phyloP scores from a whole-genome alignment of 225 moss, liverwort and hornwort species.

The Straminergon stramineum region DNA sequence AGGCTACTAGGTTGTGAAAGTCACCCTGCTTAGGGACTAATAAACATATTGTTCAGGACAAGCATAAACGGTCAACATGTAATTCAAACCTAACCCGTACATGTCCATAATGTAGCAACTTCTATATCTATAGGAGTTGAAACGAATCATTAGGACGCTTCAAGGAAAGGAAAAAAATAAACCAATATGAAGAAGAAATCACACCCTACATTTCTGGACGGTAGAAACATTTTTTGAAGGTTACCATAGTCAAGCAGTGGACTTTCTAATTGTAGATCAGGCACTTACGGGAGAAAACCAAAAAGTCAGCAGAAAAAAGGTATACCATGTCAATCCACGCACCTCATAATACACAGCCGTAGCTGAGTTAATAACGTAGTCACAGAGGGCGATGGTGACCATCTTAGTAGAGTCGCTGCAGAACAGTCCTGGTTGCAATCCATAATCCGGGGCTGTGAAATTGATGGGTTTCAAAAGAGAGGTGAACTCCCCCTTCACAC shows the following conservation, averaged over 20 bases:
- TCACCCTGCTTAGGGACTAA: neutral
- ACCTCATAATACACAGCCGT: slow-evolving; percentile 81
- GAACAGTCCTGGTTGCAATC: slow-evolving; percentile 66
- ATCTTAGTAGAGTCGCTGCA: slow-evolving; percentile 88
- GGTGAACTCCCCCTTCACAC: slow-evolving; percentile 68
- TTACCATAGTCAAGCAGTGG: neutral
- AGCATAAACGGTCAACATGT: neutral
- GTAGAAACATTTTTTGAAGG: neutral
- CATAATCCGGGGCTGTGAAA: slow-evolving; percentile 47
- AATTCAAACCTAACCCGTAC: neutral
- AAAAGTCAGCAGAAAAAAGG: neutral
- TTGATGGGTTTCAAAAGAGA: slow-evolving; percentile 28
- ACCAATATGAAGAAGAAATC: neutral
- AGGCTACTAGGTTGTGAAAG: neutral
- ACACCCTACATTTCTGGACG: neutral
- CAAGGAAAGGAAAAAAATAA: neutral
- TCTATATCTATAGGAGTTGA: neutral
- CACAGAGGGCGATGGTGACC: slow-evolving; percentile 82
- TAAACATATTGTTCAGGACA: neutral
- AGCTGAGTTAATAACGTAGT: slow-evolving; percentile 88
- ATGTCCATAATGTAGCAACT: neutral
- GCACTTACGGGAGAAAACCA: neutral
- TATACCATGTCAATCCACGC: neutral
- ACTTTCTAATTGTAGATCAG: neutral
- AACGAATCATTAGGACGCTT: neutral